Base-by-base conservation (phyloP, 192 early-diverging fungal species). In the Backusella morwellensis region DNA sequence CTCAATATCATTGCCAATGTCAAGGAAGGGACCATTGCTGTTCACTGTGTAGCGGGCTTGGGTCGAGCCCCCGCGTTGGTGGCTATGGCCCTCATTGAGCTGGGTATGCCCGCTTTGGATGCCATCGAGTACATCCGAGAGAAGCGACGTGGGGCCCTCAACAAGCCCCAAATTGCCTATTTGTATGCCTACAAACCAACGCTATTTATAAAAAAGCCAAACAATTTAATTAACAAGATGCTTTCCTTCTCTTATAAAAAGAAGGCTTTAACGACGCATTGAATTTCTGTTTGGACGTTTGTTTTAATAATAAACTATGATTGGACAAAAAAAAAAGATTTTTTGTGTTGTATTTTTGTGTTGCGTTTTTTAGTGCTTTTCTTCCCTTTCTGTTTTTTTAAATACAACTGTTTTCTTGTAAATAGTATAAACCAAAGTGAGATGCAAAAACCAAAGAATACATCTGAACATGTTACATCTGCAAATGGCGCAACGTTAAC, bases 1-100 rank as follows among this genome's bases (percentile, higher is more conserved):
- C 81, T 95, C 15, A 76, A 84, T 75, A 80, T 96, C 32, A 87
- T 93, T 38, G 90, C 47, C 17, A 15, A 50, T 15, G 47, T 50
- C 17, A 15, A 17, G 19, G 47, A 50, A 17, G 47, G 47, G 17
- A 94, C 91, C 3, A 93, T 94, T 76, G 96, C 95, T 3, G 92
- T 97, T 11, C 97, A 98, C 78, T 98, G 97, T 80, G 96, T 98
- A 19, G 95, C 97, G 7, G 97, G 97, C 29, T 88, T 98, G 4
- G 97, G 97, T 4, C 92, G 97, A 26, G 97, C 97, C 5, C 97
- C 97, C 2, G 92, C 95, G 12, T 85, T 99, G 8, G 97, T 94
- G 6, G 92, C 93, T 3, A 84, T 95, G 74, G 93, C 92, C 4
- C 78, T 96, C 59, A 91, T 96, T 67, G 94, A 95, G 71, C 83